phyloP scores from a whole-genome alignment of 176 grass and related monocot species.

The Dendrocalamus sinicus region DNA sequence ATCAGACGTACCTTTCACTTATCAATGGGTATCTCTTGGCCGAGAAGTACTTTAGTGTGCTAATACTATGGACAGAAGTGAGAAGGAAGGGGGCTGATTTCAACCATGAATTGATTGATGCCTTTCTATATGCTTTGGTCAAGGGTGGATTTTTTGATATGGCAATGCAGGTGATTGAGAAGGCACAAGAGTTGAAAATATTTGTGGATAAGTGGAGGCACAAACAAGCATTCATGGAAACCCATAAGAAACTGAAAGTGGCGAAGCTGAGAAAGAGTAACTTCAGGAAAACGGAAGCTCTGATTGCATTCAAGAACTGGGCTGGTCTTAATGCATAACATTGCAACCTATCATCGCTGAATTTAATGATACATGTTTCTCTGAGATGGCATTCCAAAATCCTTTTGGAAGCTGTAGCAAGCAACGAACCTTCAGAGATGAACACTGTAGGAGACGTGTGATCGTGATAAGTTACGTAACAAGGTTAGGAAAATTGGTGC shows the following conservation, averaged over 20 bases:
- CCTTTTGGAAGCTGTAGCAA: slow-evolving; percentile 31
- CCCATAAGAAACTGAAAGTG: slow-evolving; percentile 89
- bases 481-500: slow-evolving; percentile 15
- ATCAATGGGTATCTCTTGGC: slow-evolving; percentile 85
- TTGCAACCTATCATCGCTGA: slow-evolving; percentile 5
- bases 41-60: slow-evolving; percentile 89
- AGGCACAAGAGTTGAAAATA: slow-evolving; percentile 92
- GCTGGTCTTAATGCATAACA: slow-evolving; percentile 80
- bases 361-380: not conserved
- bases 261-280: slow-evolving; percentile 84
- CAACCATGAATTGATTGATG: slow-evolving; percentile 82
- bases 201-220: slow-evolving; percentile 99
- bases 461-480: slow-evolving; percentile 7
- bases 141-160: slow-evolving; percentile 99
- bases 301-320: slow-evolving; percentile 98
- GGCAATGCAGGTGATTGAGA: slow-evolving; percentile 92
- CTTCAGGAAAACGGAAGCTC: slow-evolving; percentile 91
- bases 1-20: slow-evolving; percentile 91
- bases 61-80: slow-evolving; percentile 94
- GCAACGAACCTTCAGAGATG: slow-evolving; percentile 24
- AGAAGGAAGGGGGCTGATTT: slow-evolving; percentile 76
- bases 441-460: slow-evolving; percentile 23
- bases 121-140: slow-evolving; percentile 85
- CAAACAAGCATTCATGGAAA: slow-evolving; percentile 99
- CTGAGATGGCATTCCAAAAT: slow-evolving; percentile 29